phyloP scores from a whole-genome alignment of 2,329 filamentous ascomycete species.

The Aureobasidium sp. region DNA sequence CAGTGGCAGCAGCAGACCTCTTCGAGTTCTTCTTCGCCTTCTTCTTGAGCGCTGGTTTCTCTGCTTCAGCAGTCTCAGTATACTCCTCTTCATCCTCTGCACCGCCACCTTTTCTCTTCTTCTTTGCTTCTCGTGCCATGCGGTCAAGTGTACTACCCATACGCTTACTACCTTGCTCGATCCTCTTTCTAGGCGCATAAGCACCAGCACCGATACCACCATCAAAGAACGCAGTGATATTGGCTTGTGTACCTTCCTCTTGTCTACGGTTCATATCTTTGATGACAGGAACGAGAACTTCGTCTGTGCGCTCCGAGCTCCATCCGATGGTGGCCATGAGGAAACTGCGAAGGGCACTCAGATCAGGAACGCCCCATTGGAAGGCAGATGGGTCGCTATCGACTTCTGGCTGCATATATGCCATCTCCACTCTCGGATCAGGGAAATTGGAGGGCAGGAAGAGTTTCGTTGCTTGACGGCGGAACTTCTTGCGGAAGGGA shows the following conservation, averaged over 20 bases:
- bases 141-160: slow-evolving; percentile 69
- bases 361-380: slow-evolving; percentile 91
- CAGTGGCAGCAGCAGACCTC: slow-evolving; percentile 6
- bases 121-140: slow-evolving; percentile 51
- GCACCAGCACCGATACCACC: slow-evolving; percentile 63
- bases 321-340: slow-evolving; percentile 91
- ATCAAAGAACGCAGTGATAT: slow-evolving; percentile 89
- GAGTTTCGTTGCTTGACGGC: slow-evolving; percentile 73
- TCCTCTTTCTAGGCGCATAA: slow-evolving; percentile 63
- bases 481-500: slow-evolving; percentile 78
- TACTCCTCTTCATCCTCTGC: slow-evolving; percentile 16
- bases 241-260: slow-evolving; percentile 85
- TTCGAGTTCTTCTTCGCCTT: slow-evolving; percentile 15
- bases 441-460: slow-evolving; percentile 81
- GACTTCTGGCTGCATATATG: slow-evolving; percentile 81
- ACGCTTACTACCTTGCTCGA: slow-evolving; percentile 59
- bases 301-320: slow-evolving; percentile 85
- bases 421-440: slow-evolving; percentile 66
- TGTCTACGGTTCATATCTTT: slow-evolving; percentile 87
- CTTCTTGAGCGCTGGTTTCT: slow-evolving; percentile 7
- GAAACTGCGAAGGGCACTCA: slow-evolving; percentile 75
- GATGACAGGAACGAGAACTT: slow-evolving; percentile 92
- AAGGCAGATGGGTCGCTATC: slow-evolving; percentile 72
- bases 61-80: not conserved
- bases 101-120: slow-evolving; percentile 22